Evolutionary conservation across 768 basidiomycete species (phyloP), one percentile per base, ranked within the genome.

Genomic region (Wakefieldia striispora): DNA sequence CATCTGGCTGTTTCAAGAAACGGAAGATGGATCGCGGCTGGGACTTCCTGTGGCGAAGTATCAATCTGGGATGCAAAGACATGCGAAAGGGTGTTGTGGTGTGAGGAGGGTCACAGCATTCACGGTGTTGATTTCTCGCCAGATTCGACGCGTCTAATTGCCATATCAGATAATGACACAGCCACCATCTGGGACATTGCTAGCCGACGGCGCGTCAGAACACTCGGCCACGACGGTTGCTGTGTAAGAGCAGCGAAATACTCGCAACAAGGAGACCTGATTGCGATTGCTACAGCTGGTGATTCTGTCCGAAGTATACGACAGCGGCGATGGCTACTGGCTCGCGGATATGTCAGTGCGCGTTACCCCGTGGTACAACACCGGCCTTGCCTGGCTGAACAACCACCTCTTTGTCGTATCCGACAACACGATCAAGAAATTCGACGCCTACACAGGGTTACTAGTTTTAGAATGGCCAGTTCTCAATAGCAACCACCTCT

Each of bases 21-120:
- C 7, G 43, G 43, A 8, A n/a, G 19, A 14, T 50, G 41, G 35
- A 54, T 54, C n/a, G 53, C 35, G 16, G 44, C 43, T 2, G 53
- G 53, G 5, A 36, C 38, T 11, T 1, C 31, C 14, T 3, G 2
- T 5, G 26, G 40, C 9, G 3, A 14, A 1, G 6, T 45, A 14
- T 6, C 37, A 0, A 12, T 42, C 0, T 54, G 50, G 49, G 23
- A 38, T 14, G 43, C 53, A 13, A 8, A 41, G 11, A 45, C 36
- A 1, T 12, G 21, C 35, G 4, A 34, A 21, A 7, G 19, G 3
- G 16, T 37, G 11, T 24, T 49, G 3, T 6, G 2, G 12, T 16
- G 23, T 10, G 12, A 3, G 21, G 20, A 36, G 0, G 2, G 23
- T 1, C 1, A 11, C 16, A 2, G 7, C 23, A 13, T 38, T 14